phyloP scores from a whole-genome alignment of 129 eudicot genomes.

The Silybum marianum region DNA sequence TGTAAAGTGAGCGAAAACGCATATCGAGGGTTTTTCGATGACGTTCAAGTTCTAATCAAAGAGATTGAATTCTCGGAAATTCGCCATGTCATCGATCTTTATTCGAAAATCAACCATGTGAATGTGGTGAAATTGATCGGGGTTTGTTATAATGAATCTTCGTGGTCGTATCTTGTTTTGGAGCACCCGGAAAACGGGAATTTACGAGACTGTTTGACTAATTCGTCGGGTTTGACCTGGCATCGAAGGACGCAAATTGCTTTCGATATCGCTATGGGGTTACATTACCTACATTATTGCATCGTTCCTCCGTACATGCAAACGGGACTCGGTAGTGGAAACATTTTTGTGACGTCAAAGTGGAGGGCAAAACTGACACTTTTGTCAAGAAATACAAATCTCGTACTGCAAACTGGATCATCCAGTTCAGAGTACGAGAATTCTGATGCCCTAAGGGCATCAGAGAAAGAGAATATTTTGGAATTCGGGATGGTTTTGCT shows the following conservation, averaged over 20 bases:
- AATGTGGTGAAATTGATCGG: conserved; percentile 65
- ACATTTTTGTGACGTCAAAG: conserved; percentile 50
- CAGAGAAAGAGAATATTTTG: conserved; percentile 60
- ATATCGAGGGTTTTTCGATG: conserved; percentile 55
- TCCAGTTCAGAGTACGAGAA: conserved; percentile 30
- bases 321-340: conserved; percentile 44
- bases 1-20: conserved; percentile 33
- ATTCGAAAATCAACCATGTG: conserved; percentile 70
- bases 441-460: conserved; percentile 25
- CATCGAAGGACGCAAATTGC: conserved; percentile 68
- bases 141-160: conserved; percentile 60
- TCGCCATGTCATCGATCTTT: conserved; percentile 62
- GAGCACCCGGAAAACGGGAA: conserved; percentile 54
- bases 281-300: conserved; percentile 72
- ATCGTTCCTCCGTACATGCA: conserved; percentile 57
- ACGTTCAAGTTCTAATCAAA: conserved; percentile 54
- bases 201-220: conserved; percentile 52
- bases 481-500: conserved; percentile 77
- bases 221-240: conserved; percentile 51
- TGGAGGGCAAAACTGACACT: conserved; percentile 75
- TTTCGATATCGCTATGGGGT: conserved; percentile 68
- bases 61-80: conserved; percentile 55
- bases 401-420: conserved; percentile 16
- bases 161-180: conserved; percentile 67
- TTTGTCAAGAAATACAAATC: conserved; percentile 31